These are phyloP conservation scores for Saccharum hybrid DNA, from an alignment of 202 grass and related monocot genomes.

Conservation along the genomic window DNA sequence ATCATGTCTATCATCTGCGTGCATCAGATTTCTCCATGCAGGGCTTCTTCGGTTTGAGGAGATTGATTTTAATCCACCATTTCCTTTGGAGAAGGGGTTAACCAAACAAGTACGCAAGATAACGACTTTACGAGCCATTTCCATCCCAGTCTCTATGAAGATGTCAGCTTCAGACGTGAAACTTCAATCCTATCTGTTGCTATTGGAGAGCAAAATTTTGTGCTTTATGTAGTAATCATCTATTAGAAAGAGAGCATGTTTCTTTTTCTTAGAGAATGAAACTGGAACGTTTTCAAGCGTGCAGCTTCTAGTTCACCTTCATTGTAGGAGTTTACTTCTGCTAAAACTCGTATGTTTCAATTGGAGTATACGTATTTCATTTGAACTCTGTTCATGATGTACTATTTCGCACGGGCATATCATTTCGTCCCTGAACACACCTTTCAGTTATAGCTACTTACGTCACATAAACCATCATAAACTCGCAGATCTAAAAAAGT, in stretches of 20 bases:
- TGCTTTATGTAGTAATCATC: background rate
- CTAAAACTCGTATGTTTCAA: background rate
- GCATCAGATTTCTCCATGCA: background rate
- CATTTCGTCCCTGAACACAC: background rate
- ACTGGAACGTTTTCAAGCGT: background rate
- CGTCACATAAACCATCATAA: background rate
- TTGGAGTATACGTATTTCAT: background rate
- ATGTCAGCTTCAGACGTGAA: background rate
- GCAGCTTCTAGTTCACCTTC: background rate
- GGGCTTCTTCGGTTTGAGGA: background rate
- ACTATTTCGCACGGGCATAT: background rate
- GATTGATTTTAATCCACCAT: background rate
- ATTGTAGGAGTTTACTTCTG: background rate
- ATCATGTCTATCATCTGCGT: background rate
- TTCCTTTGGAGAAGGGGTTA: background rate
- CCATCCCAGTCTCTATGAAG: background rate
- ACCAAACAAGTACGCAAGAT: background rate
- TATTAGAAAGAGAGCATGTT: background rate
- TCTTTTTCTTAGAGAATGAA: background rate
- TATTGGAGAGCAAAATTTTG: background rate
- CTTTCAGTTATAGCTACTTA: background rate
- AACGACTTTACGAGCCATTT: background rate
- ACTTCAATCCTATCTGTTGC: background rate
- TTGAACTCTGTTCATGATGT: background rate
- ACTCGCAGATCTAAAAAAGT: conserved; percentile 19